Evolutionary conservation across 2,329 filamentous ascomycete species (phyloP), one percentile per base, ranked within the genome.

Genomic region (Pestalotiopsis sp.): DNA sequence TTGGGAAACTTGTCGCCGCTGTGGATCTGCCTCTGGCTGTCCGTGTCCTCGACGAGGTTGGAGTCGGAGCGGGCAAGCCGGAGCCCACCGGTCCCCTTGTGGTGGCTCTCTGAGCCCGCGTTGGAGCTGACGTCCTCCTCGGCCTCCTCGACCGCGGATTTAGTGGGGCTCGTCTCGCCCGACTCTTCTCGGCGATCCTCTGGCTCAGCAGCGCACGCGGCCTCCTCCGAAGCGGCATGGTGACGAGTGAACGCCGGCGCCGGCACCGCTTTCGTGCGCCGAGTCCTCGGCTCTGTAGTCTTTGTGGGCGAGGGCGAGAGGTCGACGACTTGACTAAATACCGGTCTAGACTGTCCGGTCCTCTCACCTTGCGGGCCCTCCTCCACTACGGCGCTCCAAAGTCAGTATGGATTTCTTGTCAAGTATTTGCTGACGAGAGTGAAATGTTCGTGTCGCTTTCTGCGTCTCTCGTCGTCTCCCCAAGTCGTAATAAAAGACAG

Each of bases 1-100:
- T 76, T 75, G 7, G 72, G 73, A 40, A 71, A 73, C 57, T 70
- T 72, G 23, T 69, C 68, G 45, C 66, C 69, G 68, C 72, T 70
- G 20, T 70, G 49, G 31, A 76, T 70, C 56, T 74, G 60, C 72
- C 76, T 73, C 69, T 80, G 65, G 62, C 72, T 65, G 68, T 75
- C 69, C 67, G 78, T 69, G 68, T 75, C 66, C 12, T 75, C 72
- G 20, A 73, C 65, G 17, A 72, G n/a, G 14, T 68, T 65, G 17
- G 68, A 65, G 41, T 65, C 70, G 7, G 59, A 40, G 7, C 72
- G 69, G 25, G 67, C 73, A 6, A 72, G 73, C 1, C 73, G 68
- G 60, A 75, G 66, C 17, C 73, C 70, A 36, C 73, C 73, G 27
- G 74, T 49, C 38, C 60, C 67, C 23, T 68, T 70, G 14, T 67